These are phyloP conservation scores for Termitomyces sp. DNA, from an alignment of 768 basidiomycete species.

Conservation along the genomic window DNA sequence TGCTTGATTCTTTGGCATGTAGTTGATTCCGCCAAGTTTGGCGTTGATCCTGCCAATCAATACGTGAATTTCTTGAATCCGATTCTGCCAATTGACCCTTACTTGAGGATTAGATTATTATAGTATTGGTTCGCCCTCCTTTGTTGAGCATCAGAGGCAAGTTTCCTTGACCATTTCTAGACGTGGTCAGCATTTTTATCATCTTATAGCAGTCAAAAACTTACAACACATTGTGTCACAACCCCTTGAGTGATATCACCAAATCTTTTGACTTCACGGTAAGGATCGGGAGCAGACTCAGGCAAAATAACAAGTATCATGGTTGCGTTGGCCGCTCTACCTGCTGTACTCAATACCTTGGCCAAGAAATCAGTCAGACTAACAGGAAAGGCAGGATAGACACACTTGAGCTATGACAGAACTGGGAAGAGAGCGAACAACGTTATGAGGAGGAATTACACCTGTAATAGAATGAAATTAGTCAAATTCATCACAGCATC, in stretches of 20 bases:
- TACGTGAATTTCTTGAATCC: background rate
- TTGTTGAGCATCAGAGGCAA: conserved; percentile 13
- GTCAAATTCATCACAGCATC: background rate
- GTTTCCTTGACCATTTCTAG: conserved; percentile 28
- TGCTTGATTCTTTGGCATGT: conserved; percentile 40
- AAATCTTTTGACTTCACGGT: conserved; percentile 29
- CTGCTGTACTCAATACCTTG: conserved; percentile 13
- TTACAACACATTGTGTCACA: conserved; percentile 63
- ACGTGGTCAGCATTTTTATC: background rate
- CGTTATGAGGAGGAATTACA: conserved; percentile 6
- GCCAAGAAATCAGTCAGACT: background rate
- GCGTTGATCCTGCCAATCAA: conserved; percentile 51
- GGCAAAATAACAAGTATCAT: conserved; percentile 29
- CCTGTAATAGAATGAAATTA: background rate
- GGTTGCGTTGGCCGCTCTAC: conserved; percentile 7
- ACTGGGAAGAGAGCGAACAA: conserved; percentile 6
- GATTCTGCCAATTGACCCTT: conserved; percentile 3
- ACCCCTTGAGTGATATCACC: conserved; percentile 49
- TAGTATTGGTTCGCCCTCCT: conserved; percentile 45
- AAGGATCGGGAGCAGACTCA: conserved; percentile 26
- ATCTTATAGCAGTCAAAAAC: conserved; percentile 10
- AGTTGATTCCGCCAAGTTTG: conserved; percentile 65
- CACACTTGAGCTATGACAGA: background rate
- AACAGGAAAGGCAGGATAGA: background rate
- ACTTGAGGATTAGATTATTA: conserved; percentile 65